Evolutionary conservation across 129 eudicot species (phyloP), one percentile per base, ranked within the genome.

Genomic region (Flaveria bidentis): DNA sequence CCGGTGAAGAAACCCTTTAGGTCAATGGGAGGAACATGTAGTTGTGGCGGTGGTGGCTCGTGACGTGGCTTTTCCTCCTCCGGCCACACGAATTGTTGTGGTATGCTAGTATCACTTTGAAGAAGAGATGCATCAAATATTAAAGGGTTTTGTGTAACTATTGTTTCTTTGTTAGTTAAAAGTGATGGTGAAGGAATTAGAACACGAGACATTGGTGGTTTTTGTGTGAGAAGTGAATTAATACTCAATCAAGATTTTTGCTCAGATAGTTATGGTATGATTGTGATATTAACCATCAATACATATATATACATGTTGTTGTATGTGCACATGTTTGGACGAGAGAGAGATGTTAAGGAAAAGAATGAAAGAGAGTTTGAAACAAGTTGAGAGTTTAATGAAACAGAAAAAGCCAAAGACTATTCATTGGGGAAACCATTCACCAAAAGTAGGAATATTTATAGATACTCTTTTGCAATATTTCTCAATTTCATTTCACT

Each of bases 61-160:
- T 25, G 77, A 82, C 82, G 74, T 2, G 97, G 96, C 72, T 78
- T 86, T 51, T 92, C 97, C 3, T 87, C 50, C 13, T 89, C 88
- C 4, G 97, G 97, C 97, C 97, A 92, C 55, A 89, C 81, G 89
- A 89, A 92, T 68, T 89, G 87, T 22, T 78, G 76, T 5, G 97
- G 97, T 66, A 92, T 89, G 77, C 70, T 75, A 60, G 82, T 15
- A 28, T 78, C 83, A 75, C 84, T 75, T 63, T 89, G 85, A 57
- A 86, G 82, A 66, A 76, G 9, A 2, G 89, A 72, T 72, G 97
- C 82, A 75, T 91, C 85, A 52, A 89, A 91, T 8, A 73, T 65
- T 16, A 89, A 73, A 26, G 83, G 60, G 44, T 69, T 69, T 67
- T 73, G 49, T 50, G 51, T 53, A 45, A 23, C 28, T 71, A 73